These are phyloP conservation scores for Pyrus bretschneideri DNA, from an alignment of 306 rosid genomes.

Conservation along the genomic window DNA sequence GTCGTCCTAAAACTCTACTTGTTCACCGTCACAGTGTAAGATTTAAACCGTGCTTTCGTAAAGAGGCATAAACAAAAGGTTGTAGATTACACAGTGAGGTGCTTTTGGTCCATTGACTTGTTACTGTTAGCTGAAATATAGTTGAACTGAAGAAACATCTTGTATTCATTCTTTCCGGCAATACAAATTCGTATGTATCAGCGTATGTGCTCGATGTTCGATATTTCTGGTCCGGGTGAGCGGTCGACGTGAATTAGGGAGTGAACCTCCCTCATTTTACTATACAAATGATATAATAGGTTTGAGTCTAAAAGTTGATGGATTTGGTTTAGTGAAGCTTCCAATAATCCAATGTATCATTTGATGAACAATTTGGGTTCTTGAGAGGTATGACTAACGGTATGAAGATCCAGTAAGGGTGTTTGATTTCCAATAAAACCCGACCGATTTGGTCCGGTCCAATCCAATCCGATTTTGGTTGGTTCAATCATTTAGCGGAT, in stretches of 20 bases:
- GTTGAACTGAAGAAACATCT: slow-evolving; percentile 12
- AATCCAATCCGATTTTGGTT: no score
- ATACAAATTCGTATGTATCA: slow-evolving; percentile 27
- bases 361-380: not conserved
- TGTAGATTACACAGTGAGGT: slow-evolving; percentile 31
- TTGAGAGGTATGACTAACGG: no score
- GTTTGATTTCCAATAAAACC: no score
- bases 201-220: not conserved
- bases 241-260: not conserved
- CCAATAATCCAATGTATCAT: no score
- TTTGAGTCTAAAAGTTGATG: no score
- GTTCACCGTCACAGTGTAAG: slow-evolving; percentile 70
- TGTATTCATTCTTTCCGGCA: slow-evolving; percentile 42
- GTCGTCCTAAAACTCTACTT: slow-evolving; percentile 70
- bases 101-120: slow-evolving; percentile 27
- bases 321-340: no score
- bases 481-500: no score
- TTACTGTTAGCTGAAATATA: slow-evolving; percentile 28
- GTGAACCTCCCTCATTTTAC: not conserved
- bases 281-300: no score
- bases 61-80: slow-evolving; percentile 11
- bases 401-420: no score
- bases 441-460: no score
- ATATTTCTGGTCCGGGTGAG: not conserved
- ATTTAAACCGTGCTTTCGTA: slow-evolving; percentile 8